Conservation (phyloP, 768 basidiomycete genomes). For the Mycena belliarum region DNA sequence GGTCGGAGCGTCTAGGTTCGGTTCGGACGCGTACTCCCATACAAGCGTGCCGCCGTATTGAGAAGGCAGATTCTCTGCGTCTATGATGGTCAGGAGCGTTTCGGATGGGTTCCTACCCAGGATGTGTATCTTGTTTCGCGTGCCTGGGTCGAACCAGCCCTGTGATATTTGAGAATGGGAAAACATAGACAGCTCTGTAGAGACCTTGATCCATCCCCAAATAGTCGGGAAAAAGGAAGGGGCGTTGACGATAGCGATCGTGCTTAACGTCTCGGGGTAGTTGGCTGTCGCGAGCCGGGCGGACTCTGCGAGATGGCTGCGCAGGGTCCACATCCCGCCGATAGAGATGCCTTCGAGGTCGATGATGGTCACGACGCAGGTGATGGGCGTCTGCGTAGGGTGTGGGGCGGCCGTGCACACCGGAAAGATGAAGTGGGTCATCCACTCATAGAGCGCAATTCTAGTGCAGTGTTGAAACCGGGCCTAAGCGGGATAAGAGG, state of each 20-base stretch:
- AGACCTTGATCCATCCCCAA: constrained; percentile 87
- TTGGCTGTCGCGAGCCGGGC: constrained; percentile 74
- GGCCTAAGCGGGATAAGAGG: neutral
- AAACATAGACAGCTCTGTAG: no score
- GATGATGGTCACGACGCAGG: constrained; percentile 66
- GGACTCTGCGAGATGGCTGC: constrained; percentile 74
- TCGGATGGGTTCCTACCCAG: constrained; percentile 61
- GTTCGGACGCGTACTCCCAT: constrained; percentile 70
- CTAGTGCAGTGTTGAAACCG: constrained; percentile 34
- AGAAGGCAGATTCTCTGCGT: constrained; percentile 54
- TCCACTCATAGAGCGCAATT: constrained; percentile 64
- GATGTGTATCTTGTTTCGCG: constrained; percentile 75
- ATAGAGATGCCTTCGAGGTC: constrained; percentile 69
- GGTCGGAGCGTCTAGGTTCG: constrained; percentile 59
- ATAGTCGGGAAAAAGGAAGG: constrained; percentile 82
- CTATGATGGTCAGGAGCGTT: constrained; percentile 49
- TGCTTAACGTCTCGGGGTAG: constrained; percentile 77
- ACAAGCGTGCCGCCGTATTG: constrained; percentile 74
- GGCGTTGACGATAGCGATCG: constrained; percentile 73
- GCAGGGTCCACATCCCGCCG: constrained; percentile 66
- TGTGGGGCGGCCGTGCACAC: constrained; percentile 66
- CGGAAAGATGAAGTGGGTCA: constrained; percentile 64
- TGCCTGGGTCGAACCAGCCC: constrained; percentile 81
- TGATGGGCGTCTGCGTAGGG: constrained; percentile 54
- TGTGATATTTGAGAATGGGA: constrained; percentile 24